Conservation (phyloP, 2,329 filamentous ascomycete genomes). For the Phialophora verrucosa region DNA sequence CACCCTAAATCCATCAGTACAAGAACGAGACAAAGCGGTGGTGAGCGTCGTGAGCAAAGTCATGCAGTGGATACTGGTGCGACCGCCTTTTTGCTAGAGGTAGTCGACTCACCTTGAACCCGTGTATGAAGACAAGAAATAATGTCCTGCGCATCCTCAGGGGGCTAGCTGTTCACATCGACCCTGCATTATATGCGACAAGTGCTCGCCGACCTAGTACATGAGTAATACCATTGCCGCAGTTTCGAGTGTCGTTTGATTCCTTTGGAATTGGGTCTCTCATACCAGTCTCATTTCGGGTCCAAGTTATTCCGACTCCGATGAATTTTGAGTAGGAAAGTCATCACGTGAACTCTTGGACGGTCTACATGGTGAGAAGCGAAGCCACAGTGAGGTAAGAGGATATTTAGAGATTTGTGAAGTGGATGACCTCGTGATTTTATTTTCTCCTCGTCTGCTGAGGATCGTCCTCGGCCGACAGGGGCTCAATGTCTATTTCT, state of each 20-base stretch:
- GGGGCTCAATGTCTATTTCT: conserved; percentile 28
- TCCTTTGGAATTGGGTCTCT: not conserved
- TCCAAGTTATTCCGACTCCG: not conserved
- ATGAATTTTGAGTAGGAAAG: not conserved
- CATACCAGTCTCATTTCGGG: not conserved
- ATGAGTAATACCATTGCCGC: not conserved
- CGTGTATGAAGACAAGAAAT: conserved; percentile 56
- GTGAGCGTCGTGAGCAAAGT: conserved; percentile 16
- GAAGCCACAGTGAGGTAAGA: not conserved
- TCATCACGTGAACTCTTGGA: not conserved
- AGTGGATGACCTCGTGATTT: not conserved
- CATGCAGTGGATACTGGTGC: not conserved
- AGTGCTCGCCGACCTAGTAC: not conserved
- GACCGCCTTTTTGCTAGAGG: not conserved
- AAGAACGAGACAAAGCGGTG: not conserved
- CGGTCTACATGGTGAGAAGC: no score
- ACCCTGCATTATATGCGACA: conserved; percentile 31
- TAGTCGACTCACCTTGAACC: conserved; percentile 51
- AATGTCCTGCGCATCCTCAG: conserved; percentile 53
- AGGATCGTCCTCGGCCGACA: not conserved
- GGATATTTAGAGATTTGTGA: not conserved
- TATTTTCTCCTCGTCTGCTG: not conserved
- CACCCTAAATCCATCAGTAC: conserved; percentile 47
- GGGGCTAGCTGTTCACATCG: conserved; percentile 17
- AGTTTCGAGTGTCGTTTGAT: not conserved